Conservation (phyloP, 225 moss, liverwort and hornwort genomes). For the Sphagnum tenellum region DNA sequence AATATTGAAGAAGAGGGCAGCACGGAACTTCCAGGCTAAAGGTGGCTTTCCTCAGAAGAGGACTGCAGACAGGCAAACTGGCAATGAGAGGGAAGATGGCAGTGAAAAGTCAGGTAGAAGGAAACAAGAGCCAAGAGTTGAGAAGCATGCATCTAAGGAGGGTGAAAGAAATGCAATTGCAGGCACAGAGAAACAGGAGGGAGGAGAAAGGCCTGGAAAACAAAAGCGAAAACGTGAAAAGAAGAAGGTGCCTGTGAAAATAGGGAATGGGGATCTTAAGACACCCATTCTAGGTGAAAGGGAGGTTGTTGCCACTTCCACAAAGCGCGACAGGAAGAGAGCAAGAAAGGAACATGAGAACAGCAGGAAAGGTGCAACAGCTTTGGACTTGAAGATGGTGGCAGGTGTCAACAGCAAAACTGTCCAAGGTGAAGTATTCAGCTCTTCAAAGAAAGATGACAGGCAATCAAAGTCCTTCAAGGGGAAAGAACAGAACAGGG, state of each 20-base stretch:
- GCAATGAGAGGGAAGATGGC: constrained; percentile 10
- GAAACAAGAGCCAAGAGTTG: constrained; percentile 8
- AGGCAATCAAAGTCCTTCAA: constrained; percentile 1
- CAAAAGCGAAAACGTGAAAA: constrained; percentile 20
- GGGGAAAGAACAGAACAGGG: not conserved
- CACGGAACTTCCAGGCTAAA: constrained; percentile 47
- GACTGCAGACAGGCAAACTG: constrained; percentile 1
- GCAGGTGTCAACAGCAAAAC: no score
- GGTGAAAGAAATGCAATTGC: constrained; percentile 5
- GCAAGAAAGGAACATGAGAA: constrained; percentile 29
- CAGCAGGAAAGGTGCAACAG: constrained; percentile 3
- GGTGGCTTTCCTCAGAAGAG: constrained; percentile 27
- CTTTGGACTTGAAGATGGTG: constrained; percentile 1
- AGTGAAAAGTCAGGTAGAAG: constrained; percentile 9
- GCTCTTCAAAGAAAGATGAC: constrained; percentile 1
- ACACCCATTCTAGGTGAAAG: constrained; percentile 1
- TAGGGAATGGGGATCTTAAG: constrained; percentile 1
- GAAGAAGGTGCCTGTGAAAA: constrained; percentile 14
- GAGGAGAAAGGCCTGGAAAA: constrained; percentile 20
- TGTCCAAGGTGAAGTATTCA: not conserved
- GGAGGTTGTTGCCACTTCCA: not conserved
- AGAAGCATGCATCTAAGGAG: constrained; percentile 1
- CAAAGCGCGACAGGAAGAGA: constrained; percentile 1
- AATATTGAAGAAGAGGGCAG: constrained; percentile 67
- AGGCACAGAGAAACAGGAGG: constrained; percentile 7